These are phyloP conservation scores for Mariannaea sp. DNA, from an alignment of 2,329 filamentous ascomycete species.

Conservation along the genomic window DNA sequence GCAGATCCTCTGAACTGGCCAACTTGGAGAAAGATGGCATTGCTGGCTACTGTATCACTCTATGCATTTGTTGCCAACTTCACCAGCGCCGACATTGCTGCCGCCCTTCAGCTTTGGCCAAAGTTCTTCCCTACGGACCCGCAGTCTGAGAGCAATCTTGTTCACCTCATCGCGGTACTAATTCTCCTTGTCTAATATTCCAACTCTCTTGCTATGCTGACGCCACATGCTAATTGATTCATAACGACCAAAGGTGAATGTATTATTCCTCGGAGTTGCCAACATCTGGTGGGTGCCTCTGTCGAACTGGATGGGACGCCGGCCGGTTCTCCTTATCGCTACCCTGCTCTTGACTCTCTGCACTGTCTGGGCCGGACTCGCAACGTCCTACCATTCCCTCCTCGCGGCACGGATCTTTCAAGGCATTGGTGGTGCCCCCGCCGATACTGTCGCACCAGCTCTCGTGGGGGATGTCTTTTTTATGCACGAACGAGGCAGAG, in stretches of 20 bases:
- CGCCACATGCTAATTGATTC: too few relatives aligned
- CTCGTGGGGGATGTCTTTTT: conserved; percentile 46
- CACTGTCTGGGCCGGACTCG: conserved; percentile 37
- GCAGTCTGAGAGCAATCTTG: too few relatives aligned
- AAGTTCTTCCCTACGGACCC: too few relatives aligned
- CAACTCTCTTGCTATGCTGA: too few relatives aligned
- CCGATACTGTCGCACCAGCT: conserved; percentile 43
- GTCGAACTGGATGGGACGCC: conserved; percentile 43
- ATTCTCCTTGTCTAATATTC: too few relatives aligned
- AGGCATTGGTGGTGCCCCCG: conserved; percentile 41
- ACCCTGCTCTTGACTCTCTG: conserved; percentile 37
- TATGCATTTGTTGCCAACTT: conserved; percentile 46
- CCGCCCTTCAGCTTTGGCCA: conserved; percentile 38
- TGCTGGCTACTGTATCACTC: conserved; percentile 36
- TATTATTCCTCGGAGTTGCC: conserved; percentile 41
- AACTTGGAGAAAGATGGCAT: conserved; percentile 39
- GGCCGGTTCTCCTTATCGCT: conserved; percentile 39
- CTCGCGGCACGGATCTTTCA: conserved; percentile 41
- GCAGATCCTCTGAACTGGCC: conserved; percentile 45
- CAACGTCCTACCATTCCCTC: conserved; percentile 30
- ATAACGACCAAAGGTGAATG: conserved; percentile 35
- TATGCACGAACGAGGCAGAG: conserved; percentile 42
- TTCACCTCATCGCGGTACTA: too few relatives aligned
- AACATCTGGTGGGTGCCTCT: conserved; percentile 47
- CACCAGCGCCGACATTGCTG: conserved; percentile 39